phyloP scores from a whole-genome alignment of 345 rosid species.

The Gossypioides kirkii region DNA sequence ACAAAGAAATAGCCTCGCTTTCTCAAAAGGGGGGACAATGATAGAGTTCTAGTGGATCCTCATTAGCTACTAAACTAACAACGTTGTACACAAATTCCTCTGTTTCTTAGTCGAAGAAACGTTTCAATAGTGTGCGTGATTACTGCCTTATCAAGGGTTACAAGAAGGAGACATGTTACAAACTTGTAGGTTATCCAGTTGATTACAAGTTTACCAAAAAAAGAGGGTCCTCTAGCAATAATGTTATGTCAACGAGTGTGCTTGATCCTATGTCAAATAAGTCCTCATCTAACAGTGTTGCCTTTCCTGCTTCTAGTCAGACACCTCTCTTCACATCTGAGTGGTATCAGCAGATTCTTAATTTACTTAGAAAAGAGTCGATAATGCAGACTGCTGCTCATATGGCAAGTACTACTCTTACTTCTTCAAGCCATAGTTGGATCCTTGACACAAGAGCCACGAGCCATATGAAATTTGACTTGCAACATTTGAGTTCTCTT shows the following conservation, averaged over 20 bases:
- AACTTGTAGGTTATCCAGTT: neutral
- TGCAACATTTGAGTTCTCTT: neutral
- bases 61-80: neutral
- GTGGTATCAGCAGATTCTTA: too few species aligned
- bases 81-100: neutral
- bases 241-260: too few species aligned
- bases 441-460: neutral
- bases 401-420: too few species aligned
- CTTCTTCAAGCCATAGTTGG: neutral
- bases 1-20: too few species aligned
- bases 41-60: too few species aligned
- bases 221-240: too few species aligned
- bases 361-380: neutral
- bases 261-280: too few species aligned
- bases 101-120: neutral
- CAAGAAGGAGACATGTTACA: neutral
- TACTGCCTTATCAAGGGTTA: neutral
- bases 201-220: neutral
- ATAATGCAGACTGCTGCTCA: too few species aligned
- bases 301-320: too few species aligned
- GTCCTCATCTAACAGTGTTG: too few species aligned
- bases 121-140: neutral
- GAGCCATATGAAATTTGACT: neutral
- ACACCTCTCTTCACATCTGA: neutral
- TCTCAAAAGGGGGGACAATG: neutral